These are phyloP conservation scores for Akanthomyces dipterigenus DNA, from an alignment of 2,329 filamentous ascomycete species.

Conservation along the genomic window DNA sequence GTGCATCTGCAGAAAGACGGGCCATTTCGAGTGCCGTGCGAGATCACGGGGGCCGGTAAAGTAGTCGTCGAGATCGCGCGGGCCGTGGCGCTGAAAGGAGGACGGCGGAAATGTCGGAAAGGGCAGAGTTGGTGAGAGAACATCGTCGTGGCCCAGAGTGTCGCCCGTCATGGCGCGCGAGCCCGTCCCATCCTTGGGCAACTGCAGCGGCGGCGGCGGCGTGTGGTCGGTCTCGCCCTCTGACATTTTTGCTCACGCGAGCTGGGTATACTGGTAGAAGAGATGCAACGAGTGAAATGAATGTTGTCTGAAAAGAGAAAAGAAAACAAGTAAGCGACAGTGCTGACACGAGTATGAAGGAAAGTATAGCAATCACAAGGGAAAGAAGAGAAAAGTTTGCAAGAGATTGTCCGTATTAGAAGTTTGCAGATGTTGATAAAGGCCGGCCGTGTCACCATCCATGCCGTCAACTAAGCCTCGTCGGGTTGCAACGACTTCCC, in stretches of 20 bases:
- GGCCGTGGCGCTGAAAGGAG: constrained; percentile 26
- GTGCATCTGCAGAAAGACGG: constrained; percentile 67
- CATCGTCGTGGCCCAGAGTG: constrained; percentile 11
- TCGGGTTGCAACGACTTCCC: neutral
- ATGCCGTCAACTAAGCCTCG: neutral
- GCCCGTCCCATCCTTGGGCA: neutral
- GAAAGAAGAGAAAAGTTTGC: neutral
- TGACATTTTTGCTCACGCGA: neutral
- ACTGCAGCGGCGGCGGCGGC: neutral
- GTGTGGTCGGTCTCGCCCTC: neutral
- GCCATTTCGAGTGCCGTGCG: constrained; percentile 68
- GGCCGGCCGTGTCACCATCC: neutral
- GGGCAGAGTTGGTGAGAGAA: constrained; percentile 26
- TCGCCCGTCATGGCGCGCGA: constrained; percentile 5
- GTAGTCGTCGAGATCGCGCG: constrained; percentile 52
- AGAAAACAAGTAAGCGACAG: neutral
- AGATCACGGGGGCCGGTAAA: constrained; percentile 63
- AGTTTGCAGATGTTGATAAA: neutral
- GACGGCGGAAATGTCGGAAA: constrained; percentile 21
- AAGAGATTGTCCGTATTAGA: neutral
- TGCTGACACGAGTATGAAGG: neutral
- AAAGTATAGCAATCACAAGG: neutral
- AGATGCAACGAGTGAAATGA: neutral
- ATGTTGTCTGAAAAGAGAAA: no score
- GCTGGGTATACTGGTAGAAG: neutral